phyloP scores from a whole-genome alignment of 768 basidiomycete genomes.

The Suillus variegatus region DNA sequence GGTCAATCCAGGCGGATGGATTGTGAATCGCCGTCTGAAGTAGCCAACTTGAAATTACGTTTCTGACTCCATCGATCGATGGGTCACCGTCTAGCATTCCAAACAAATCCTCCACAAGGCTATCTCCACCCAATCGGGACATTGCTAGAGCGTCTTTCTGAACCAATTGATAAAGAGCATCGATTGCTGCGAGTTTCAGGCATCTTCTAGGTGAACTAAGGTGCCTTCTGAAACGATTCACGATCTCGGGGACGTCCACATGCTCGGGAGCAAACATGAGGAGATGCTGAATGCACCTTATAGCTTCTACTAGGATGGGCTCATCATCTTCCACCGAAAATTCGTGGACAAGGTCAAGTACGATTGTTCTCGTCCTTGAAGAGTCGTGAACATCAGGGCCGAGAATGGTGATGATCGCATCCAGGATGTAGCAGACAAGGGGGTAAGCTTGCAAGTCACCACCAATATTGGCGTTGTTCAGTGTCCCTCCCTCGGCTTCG shows the following conservation, averaged over 20 bases:
- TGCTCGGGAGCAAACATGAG: conserved; percentile 92
- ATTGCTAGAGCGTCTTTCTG: conserved; percentile 91
- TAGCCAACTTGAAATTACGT: conserved; percentile 93
- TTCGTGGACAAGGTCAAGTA: conserved; percentile 83
- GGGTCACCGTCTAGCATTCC: conserved; percentile 95
- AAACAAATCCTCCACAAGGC: conserved; percentile 91
- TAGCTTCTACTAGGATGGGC: conserved; percentile 87
- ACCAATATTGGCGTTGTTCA: conserved; percentile 79
- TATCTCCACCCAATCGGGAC: conserved; percentile 92
- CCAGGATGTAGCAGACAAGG: conserved; percentile 87
- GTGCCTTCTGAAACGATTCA: conserved; percentile 75
- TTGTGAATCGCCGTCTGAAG: conserved; percentile 91
- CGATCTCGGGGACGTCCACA: conserved; percentile 78
- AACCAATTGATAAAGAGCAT: conserved; percentile 94
- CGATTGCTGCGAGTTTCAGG: conserved; percentile 91
- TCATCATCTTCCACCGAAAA: conserved; percentile 87
- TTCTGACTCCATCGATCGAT: conserved; percentile 88
- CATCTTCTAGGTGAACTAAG: conserved; percentile 81
- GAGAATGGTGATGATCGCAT: conserved; percentile 89
- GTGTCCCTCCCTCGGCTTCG: conserved; percentile 88
- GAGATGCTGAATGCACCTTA: conserved; percentile 95
- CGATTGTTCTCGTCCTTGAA: conserved; percentile 70
- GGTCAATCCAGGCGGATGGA: conserved; percentile 97
- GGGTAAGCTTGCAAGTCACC: conserved; percentile 93
- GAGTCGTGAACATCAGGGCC: conserved; percentile 97